phyloP scores from a whole-genome alignment of 495 filamentous ascomycete genomes.

The Letharia lupina region DNA sequence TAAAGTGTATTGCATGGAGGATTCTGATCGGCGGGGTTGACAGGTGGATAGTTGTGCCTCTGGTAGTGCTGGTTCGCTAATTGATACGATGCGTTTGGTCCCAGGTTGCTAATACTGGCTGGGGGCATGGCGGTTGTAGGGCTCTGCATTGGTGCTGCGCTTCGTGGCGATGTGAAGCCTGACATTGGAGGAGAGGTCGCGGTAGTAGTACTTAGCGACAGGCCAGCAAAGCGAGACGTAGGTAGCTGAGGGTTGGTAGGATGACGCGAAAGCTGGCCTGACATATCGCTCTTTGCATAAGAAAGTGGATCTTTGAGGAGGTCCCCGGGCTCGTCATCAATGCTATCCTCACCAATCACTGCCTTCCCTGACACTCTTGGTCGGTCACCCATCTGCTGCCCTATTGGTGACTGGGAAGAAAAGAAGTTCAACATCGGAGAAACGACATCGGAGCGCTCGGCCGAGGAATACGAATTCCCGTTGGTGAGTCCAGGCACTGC shows the following conservation, averaged over 20 bases:
- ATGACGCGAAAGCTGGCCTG: constrained; percentile 47
- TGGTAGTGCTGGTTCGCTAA: constrained; percentile 51
- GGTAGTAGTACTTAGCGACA: constrained; percentile 60
- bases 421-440: constrained; percentile 66
- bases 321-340: constrained; percentile 78
- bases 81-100: constrained; percentile 45
- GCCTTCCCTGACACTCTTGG: constrained; percentile 70
- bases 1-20: constrained; percentile 98
- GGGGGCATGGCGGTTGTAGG: constrained; percentile 56
- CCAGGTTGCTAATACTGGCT: constrained; percentile 35
- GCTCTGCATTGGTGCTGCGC: constrained; percentile 42
- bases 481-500: constrained; percentile 47
- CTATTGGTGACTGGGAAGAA: constrained; percentile 76
- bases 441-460: constrained; percentile 51
- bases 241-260: constrained; percentile 69
- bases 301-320: constrained; percentile 76
- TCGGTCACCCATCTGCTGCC: constrained; percentile 59
- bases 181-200: constrained; percentile 45
- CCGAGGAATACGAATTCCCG: constrained; percentile 30
- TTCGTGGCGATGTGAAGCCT: constrained; percentile 43
- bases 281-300: constrained; percentile 69
- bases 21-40: constrained; percentile 94
- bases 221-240: constrained; percentile 56
- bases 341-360: constrained; percentile 72
- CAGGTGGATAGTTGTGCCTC: constrained; percentile 69